phyloP scores from a whole-genome alignment of 805 yeast species.

The Hagleromyces aurorensis region DNA sequence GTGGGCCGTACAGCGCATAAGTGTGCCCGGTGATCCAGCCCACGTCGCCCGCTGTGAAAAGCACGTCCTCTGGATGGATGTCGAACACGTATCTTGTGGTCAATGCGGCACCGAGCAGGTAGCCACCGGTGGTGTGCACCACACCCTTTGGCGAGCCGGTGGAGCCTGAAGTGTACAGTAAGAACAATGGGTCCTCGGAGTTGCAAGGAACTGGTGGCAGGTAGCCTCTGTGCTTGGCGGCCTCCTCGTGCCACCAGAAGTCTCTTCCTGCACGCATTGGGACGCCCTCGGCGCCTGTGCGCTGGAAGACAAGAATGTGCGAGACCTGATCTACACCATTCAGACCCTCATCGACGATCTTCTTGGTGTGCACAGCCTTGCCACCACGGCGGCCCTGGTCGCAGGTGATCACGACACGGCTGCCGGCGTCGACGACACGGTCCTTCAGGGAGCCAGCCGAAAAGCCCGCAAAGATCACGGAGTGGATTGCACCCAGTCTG shows the following conservation, averaged over 20 bases:
- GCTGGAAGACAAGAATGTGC: conserved; percentile 78
- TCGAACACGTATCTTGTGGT: conserved; percentile 93
- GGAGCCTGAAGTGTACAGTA: conserved; percentile 95
- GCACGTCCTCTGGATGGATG: conserved; percentile 75
- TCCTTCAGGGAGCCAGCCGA: conserved; percentile 88
- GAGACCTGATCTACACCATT: conserved; percentile 62
- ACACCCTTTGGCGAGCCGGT: conserved; percentile 99
- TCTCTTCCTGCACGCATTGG: conserved; percentile 77
- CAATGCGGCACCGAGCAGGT: conserved; percentile 83
- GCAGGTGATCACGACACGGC: conserved; percentile 81
- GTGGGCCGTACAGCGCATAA: conserved; percentile 91
- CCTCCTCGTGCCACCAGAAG: conserved; percentile 92
- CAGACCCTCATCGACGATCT: conserved; percentile 92
- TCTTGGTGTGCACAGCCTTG: conserved; percentile 83
- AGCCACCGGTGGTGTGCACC: conserved; percentile 92
- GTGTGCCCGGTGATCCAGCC: conserved; percentile 99
- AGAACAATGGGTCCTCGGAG: conserved; percentile 90
- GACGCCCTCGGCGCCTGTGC: conserved; percentile 72
- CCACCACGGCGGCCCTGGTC: conserved; percentile 97
- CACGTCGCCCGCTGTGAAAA: conserved; percentile 96
- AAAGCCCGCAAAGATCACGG: conserved; percentile 96
- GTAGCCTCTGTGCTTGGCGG: conserved; percentile 72
- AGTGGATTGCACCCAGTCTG: conserved; percentile 92
- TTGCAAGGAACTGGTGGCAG: conserved; percentile 80
- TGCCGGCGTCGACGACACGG: conserved; percentile 81